Evolutionary conservation across 2,329 filamentous ascomycete genomes (phyloP).

Genomic region (Alternaria sp.): DNA sequence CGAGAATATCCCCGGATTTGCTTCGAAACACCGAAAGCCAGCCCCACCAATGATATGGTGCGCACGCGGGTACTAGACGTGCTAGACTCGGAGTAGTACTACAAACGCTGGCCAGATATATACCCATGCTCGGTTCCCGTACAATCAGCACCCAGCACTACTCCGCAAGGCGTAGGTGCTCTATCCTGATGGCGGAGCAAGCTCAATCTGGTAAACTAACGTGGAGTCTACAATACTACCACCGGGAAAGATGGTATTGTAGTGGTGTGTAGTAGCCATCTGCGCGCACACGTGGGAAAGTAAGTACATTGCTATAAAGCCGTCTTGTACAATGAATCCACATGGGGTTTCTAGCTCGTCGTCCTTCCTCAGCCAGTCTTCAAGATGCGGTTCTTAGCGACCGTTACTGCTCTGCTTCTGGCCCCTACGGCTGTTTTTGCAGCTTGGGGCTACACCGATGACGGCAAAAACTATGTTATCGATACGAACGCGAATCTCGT

Average conservation of each 20-base stretch:
- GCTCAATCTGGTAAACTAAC: neutral
- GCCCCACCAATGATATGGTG: neutral
- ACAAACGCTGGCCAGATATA: neutral
- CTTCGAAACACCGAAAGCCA: neutral
- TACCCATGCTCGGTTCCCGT: neutral
- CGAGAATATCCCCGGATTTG: neutral
- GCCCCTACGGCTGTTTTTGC: slow-evolving; percentile 43
- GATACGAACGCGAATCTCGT: slow-evolving; percentile 36
- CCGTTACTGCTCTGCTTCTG: slow-evolving; percentile 24
- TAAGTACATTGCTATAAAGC: neutral
- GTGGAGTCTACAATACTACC: neutral
- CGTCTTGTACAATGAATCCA: neutral
- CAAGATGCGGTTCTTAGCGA: slow-evolving; percentile 23
- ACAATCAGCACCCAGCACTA: neutral
- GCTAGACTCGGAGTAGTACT: neutral
- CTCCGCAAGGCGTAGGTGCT: slow-evolving; percentile 1
- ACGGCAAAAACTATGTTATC: slow-evolving; percentile 50
- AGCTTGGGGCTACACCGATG: slow-evolving; percentile 51
- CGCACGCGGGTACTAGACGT: neutral
- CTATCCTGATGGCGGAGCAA: neutral
- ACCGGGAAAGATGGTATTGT: neutral
- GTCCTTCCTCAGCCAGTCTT: neutral
- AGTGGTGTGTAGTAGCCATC: neutral
- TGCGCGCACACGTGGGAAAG: neutral
- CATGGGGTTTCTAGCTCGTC: neutral